Percentiles rank a stretch among this genome's conserved stretches.
These are phyloP conservation scores for Mycena galopus DNA, from an alignment of 768 basidiomycete genomes.

Conservation along the genomic window DNA sequence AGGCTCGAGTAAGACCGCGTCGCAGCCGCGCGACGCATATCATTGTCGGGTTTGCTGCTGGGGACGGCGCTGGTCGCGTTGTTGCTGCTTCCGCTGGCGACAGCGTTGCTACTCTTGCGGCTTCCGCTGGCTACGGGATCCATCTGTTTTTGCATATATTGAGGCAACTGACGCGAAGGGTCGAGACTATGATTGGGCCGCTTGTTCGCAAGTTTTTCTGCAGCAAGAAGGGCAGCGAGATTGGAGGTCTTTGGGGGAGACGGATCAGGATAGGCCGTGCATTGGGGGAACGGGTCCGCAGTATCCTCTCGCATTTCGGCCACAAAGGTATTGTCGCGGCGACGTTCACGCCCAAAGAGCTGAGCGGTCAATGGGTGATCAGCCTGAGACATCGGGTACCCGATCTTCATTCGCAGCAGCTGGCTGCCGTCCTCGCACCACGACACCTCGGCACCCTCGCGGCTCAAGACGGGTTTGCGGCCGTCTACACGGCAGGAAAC, in stretches of 20 bases:
- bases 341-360: neutral
- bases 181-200: constrained; percentile 13
- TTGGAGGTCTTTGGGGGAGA: neutral
- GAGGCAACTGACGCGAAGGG: constrained; percentile 34
- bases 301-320: constrained; percentile 28
- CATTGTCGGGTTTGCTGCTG: neutral
- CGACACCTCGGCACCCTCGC: constrained; percentile 7
- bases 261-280: constrained; percentile 13
- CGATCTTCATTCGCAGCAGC: constrained; percentile 22
- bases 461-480: constrained; percentile 11
- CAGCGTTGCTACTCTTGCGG: constrained; percentile 4
- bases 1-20: constrained; percentile 19
- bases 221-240: constrained; percentile 11
- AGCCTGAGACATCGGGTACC: constrained; percentile 20
- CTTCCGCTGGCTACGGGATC: constrained; percentile 26
- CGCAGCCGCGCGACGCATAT: constrained; percentile 26
- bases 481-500: constrained; percentile 4
- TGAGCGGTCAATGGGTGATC: constrained; percentile 10
- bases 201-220: constrained; percentile 10
- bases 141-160: constrained; percentile 12
- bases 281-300: constrained; percentile 25
- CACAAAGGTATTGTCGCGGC: neutral
- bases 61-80: neutral
- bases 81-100: neutral
- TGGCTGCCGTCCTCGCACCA: constrained; percentile 10